Evolutionary conservation across 208 protist genomes (phyloP).

Genomic region (Tritrichomonas musculus): DNA sequence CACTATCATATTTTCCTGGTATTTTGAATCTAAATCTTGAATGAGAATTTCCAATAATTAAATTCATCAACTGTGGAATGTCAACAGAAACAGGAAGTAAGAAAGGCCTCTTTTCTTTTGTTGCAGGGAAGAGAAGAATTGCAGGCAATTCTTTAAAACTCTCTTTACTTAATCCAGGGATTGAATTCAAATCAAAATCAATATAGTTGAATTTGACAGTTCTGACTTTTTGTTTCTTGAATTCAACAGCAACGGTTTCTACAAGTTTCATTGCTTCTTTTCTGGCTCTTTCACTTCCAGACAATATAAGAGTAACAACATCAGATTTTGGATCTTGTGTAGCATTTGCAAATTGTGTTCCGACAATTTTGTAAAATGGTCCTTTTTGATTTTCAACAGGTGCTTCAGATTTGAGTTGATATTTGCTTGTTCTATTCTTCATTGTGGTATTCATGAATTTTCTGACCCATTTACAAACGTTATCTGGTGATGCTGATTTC

Average conservation of each 20-base stretch:
- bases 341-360: neutral
- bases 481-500: neutral
- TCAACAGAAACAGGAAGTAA: neutral
- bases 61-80: neutral
- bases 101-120: neutral
- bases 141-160: neutral
- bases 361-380: neutral
- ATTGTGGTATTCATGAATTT: neutral
- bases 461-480: neutral
- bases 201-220: neutral
- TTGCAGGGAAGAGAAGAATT: neutral
- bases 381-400: neutral
- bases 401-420: neutral
- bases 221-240: neutral
- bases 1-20: neutral
- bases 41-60: neutral
- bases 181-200: neutral
- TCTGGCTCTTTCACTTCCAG: neutral
- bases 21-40: neutral
- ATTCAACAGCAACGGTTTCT: neutral
- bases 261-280: neutral
- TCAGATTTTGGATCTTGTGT: neutral
- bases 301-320: neutral
- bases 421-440: neutral
- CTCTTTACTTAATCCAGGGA: neutral